Percentiles rank a stretch among this genome's conserved stretches.
Evolutionary conservation across 2,329 filamentous ascomycete species (phyloP).

Genomic region (Sarocladium oryzae): DNA sequence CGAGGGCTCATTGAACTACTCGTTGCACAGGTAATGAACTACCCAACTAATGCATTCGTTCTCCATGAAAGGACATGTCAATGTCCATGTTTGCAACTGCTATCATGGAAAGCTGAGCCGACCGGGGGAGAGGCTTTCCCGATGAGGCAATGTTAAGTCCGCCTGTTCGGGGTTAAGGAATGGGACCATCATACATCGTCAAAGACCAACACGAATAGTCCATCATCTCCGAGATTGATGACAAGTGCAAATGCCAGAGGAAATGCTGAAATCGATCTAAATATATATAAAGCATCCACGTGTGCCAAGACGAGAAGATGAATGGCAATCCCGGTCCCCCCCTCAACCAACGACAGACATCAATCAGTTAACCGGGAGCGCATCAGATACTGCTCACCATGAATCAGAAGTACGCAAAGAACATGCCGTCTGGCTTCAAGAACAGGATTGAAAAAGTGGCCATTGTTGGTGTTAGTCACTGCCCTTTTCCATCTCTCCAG

Average conservation of each 20-base stretch:
- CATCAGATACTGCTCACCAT: constrained; percentile 13
- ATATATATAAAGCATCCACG: background rate
- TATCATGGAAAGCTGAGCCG: background rate
- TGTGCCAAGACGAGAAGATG: background rate
- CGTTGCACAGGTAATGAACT: too few species aligned
- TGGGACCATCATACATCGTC: background rate
- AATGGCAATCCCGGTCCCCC: background rate
- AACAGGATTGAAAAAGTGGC: constrained; percentile 38
- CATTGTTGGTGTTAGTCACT: constrained; percentile 38
- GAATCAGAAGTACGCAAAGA: constrained; percentile 24
- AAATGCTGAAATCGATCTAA: background rate
- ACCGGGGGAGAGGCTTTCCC: background rate
- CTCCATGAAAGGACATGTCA: too few species aligned
- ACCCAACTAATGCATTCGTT: too few species aligned
- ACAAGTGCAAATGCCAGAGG: background rate
- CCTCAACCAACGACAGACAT: too few species aligned
- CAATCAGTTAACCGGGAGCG: too few species aligned
- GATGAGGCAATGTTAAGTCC: background rate
- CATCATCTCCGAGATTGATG: background rate
- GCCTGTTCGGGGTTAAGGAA: background rate
- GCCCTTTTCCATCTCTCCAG: background rate
- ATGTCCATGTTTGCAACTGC: too few species aligned
- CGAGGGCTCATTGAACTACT: too few species aligned
- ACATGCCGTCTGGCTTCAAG: constrained; percentile 29
- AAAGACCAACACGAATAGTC: background rate